Conservation (phyloP, 1,139 yeast genomes). For the Eremothecium gossypii region DNA sequence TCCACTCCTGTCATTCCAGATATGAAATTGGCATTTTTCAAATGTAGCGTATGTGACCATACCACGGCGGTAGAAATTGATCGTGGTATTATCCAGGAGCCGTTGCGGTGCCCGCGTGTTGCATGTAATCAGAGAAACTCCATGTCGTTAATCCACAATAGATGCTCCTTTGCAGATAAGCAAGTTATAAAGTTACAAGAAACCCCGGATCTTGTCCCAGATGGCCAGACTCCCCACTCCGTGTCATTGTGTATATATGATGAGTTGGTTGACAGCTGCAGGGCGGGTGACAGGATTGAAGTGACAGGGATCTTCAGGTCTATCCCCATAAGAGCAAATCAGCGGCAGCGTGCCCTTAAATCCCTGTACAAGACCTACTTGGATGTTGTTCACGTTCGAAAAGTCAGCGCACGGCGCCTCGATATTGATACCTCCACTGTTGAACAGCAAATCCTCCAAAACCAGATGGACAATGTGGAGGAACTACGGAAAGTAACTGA, state of each 20-base stretch:
- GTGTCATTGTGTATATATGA: constrained; percentile 91
- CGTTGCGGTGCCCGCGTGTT: constrained; percentile 82
- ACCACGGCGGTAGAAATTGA: constrained; percentile 88
- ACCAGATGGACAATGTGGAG: constrained; percentile 45
- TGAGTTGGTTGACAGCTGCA: constrained; percentile 85
- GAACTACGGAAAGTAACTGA: constrained; percentile 61
- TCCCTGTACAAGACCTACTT: constrained; percentile 83
- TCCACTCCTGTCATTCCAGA: constrained; percentile 92
- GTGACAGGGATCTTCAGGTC: constrained; percentile 94
- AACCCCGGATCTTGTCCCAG: constrained; percentile 97
- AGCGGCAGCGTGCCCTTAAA: constrained; percentile 77
- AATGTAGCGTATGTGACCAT: constrained; percentile 91
- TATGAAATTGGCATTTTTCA: constrained; percentile 95
- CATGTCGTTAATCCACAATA: constrained; percentile 83
- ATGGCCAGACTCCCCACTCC: constrained; percentile 97
- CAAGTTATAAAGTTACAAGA: constrained; percentile 92
- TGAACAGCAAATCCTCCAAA: constrained; percentile 43
- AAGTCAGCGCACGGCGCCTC: constrained; percentile 71
- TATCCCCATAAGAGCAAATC: constrained; percentile 79
- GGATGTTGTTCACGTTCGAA: constrained; percentile 88
- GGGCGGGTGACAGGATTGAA: constrained; percentile 96
- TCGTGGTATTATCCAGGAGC: constrained; percentile 90
- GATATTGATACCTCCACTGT: constrained; percentile 71
- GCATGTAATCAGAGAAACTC: constrained; percentile 80
- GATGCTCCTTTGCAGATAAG: constrained; percentile 89